Conservation (phyloP, 441 rosid genomes). For the Syzygium malaccense region DNA sequence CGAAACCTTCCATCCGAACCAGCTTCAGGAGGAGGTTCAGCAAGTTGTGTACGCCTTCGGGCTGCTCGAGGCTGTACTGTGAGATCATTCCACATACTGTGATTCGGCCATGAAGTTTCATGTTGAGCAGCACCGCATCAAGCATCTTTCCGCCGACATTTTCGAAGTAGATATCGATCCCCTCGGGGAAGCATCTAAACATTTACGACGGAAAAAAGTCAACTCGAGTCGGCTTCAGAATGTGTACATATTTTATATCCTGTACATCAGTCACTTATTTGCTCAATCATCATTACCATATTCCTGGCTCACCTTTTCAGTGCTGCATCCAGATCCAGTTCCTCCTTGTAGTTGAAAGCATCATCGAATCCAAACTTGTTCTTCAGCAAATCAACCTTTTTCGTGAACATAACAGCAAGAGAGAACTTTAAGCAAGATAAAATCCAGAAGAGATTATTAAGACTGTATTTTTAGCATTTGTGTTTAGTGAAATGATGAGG, state of each 20-base stretch:
- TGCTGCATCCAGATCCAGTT: not conserved
- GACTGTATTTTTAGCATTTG: not conserved
- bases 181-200: not conserved
- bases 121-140: not conserved
- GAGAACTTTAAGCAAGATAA: not conserved
- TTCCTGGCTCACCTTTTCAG: not conserved
- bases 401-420: not conserved
- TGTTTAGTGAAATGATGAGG: not conserved
- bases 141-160: not conserved
- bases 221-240: not conserved
- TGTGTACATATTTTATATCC: not conserved
- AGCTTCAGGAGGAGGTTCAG: not conserved
- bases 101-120: not conserved
- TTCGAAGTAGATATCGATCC: not conserved
- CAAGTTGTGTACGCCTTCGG: not conserved
- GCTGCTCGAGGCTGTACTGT: not conserved
- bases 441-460: not conserved
- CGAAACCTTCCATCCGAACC: not conserved
- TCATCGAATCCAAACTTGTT: not conserved
- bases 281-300: not conserved
- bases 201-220: not conserved
- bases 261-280: not conserved
- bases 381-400: not conserved
- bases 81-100: not conserved
- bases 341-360: not conserved